phyloP scores from a whole-genome alignment of 2,329 filamentous ascomycete species.

The Cladophialophora bantiana region DNA sequence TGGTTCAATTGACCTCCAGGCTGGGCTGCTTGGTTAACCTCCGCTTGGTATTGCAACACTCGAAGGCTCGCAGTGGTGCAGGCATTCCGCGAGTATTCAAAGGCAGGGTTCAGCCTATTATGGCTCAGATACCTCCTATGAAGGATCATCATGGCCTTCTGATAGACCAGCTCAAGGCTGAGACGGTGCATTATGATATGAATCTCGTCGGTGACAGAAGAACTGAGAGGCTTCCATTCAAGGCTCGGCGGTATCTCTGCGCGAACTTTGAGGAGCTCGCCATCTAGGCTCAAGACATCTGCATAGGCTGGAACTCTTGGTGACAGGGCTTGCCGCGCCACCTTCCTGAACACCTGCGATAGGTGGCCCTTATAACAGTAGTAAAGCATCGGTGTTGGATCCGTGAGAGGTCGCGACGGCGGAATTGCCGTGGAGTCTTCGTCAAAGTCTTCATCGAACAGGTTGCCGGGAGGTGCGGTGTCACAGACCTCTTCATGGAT shows the following conservation, averaged over 20 bases:
- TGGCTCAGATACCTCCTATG: constrained; percentile 60
- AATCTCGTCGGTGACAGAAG: constrained; percentile 56
- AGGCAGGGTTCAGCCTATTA: constrained; percentile 46
- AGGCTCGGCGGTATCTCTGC: constrained; percentile 31
- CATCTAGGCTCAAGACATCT: constrained; percentile 34
- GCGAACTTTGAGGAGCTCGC: constrained; percentile 33
- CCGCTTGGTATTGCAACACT: constrained; percentile 57
- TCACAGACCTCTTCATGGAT: constrained; percentile 66
- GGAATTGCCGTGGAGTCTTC: constrained; percentile 42
- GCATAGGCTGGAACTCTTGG: constrained; percentile 35
- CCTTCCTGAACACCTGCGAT: constrained; percentile 3
- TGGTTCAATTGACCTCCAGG: constrained; percentile 62
- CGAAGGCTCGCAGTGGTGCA: constrained; percentile 57
- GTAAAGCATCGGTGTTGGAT: constrained; percentile 21
- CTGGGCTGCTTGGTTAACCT: constrained; percentile 57
- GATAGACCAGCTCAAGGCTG: constrained; percentile 59
- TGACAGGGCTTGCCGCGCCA: constrained; percentile 39
- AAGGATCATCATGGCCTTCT: constrained; percentile 59
- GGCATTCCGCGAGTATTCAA: constrained; percentile 52
- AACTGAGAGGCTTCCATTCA: constrained; percentile 8
- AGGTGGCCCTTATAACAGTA: constrained; percentile 15
- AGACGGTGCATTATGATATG: constrained; percentile 59
- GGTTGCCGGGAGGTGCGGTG: constrained; percentile 62
- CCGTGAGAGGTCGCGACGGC: constrained; percentile 18
- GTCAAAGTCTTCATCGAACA: constrained; percentile 67